Conservation (phyloP, 371 early-diverging fungal genomes). For the Mortierella sp. region DNA sequence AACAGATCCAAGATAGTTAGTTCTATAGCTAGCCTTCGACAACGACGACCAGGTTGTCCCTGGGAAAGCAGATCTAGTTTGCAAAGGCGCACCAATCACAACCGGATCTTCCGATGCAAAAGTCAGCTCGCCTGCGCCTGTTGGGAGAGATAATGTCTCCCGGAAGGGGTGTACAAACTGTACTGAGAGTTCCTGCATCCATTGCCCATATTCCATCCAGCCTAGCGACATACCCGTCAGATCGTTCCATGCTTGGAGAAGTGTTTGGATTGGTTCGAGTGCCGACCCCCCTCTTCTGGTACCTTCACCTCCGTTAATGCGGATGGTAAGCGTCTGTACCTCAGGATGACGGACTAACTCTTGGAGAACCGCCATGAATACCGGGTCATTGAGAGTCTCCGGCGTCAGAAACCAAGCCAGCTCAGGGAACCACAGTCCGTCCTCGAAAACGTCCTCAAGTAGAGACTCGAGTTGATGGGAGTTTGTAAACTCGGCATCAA, state of each 20-base stretch:
- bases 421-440: constrained; percentile 19
- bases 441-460: constrained; percentile 4
- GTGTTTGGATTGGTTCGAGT: neutral
- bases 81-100: neutral
- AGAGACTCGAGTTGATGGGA: constrained; percentile 7
- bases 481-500: constrained; percentile 8
- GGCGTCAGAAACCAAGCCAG: constrained; percentile 16
- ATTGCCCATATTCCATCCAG: constrained; percentile 18
- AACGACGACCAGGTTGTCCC: neutral
- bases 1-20: neutral
- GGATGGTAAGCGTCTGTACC: constrained; percentile 25
- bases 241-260: constrained; percentile 24
- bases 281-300: neutral
- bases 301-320: constrained; percentile 11
- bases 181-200: constrained; percentile 17
- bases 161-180: constrained; percentile 22
- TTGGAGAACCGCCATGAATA: constrained; percentile 17
- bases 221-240: constrained; percentile 29
- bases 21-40: neutral
- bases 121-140: constrained; percentile 17
- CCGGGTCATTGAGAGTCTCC: neutral
- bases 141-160: constrained; percentile 7
- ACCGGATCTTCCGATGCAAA: constrained; percentile 16
- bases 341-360: constrained; percentile 21
- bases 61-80: neutral